Conservation (phyloP, 2,329 filamentous ascomycete species). For the Penicillium fuscoglaucum region DNA sequence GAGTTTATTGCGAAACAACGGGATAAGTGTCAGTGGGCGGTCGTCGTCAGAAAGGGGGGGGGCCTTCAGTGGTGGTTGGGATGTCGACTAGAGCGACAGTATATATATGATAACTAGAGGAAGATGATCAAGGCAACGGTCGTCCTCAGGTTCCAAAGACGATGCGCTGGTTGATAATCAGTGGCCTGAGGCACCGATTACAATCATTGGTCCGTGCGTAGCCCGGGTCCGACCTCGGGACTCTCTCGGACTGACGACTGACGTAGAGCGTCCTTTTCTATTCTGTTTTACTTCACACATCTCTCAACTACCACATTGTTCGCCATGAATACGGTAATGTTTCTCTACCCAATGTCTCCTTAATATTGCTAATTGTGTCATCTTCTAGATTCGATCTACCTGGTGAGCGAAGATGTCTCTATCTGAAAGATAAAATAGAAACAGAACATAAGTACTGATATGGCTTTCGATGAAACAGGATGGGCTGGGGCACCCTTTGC, state of each 20-base stretch:
- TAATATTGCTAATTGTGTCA: conserved; percentile 9
- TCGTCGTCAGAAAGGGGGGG: neutral
- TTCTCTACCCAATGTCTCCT: neutral
- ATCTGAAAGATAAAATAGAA: neutral
- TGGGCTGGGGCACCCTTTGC: conserved; percentile 89
- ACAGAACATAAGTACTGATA: conserved; percentile 18
- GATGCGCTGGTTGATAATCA: conserved; percentile 8
- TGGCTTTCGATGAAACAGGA: conserved; percentile 54
- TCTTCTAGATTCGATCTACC: conserved; percentile 56
- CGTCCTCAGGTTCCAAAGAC: neutral
- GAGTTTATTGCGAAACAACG: neutral
- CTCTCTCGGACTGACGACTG: conserved; percentile 21
- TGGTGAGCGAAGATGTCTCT: conserved; percentile 48
- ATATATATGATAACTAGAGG: neutral
- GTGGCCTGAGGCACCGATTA: conserved; percentile 29
- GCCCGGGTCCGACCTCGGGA: neutral
- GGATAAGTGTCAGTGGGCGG: neutral
- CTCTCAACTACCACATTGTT: neutral
- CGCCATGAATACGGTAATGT: conserved; percentile 56
- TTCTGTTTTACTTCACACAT: conserved; percentile 9
- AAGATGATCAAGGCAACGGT: neutral
- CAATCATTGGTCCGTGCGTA: conserved; percentile 11
- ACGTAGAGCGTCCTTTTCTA: conserved; percentile 22
- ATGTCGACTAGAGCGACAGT: neutral
- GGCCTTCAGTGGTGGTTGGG: no score